phyloP scores from a whole-genome alignment of 2,329 filamentous ascomycete species.

The Cordyceps pruinosa region DNA sequence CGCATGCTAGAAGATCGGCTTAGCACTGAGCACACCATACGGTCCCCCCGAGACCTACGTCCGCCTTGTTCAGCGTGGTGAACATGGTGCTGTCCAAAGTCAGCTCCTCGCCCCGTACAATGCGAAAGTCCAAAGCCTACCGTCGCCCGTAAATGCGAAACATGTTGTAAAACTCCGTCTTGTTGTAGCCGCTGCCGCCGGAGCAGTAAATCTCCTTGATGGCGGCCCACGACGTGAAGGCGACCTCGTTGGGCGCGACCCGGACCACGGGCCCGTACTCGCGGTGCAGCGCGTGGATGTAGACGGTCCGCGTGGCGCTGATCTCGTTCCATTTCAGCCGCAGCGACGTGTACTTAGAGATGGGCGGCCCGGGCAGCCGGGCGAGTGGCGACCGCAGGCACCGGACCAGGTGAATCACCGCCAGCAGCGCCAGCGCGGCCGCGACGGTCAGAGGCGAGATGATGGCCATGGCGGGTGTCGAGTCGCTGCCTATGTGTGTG shows the following conservation, averaged over 20 bases:
- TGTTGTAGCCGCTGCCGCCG: constrained; percentile 57
- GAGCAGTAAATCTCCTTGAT: constrained; percentile 58
- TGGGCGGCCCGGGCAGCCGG: constrained; percentile 41
- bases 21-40: not conserved
- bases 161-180: constrained; percentile 57
- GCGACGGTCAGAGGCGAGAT: constrained; percentile 23
- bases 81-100: constrained; percentile 47
- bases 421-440: constrained; percentile 20
- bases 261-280: constrained; percentile 52
- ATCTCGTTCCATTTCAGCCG: constrained; percentile 52
- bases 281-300: constrained; percentile 49
- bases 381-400: constrained; percentile 28
- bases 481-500: not conserved
- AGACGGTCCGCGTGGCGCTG: constrained; percentile 42
- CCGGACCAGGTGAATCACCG: constrained; percentile 20
- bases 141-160: constrained; percentile 52
- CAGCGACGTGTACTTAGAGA: constrained; percentile 43
- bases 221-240: constrained; percentile 48
- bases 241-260: constrained; percentile 51
- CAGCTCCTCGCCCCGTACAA: constrained; percentile 8
- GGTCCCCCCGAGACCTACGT: constrained; percentile 30
- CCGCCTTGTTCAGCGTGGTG: constrained; percentile 47
- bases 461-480: constrained; percentile 13
- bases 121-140: constrained; percentile 25
- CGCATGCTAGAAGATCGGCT: constrained; percentile 42